Conservation (phyloP, 345 rosid genomes). For the Brassica nigra region DNA sequence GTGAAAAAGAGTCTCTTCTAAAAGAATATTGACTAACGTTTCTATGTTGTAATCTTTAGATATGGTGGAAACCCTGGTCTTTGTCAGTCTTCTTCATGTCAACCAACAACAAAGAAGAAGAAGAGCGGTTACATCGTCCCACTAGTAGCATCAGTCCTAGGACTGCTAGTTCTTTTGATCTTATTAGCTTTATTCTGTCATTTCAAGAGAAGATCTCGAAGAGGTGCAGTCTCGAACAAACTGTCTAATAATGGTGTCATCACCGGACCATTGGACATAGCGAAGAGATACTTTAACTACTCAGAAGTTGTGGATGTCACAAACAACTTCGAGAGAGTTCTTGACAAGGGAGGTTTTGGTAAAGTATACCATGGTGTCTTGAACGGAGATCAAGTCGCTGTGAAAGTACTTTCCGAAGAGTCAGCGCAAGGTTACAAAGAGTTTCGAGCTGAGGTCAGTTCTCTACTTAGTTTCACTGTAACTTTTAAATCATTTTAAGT, state of each 20-base stretch:
- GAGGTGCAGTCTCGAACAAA: not conserved
- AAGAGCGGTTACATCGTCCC: slow-evolving; percentile 4
- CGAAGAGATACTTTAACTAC: not conserved
- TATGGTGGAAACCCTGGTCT: slow-evolving; percentile 10
- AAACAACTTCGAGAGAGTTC: slow-evolving; percentile 30
- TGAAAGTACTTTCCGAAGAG: slow-evolving; percentile 45
- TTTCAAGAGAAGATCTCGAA: not conserved
- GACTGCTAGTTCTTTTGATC: not conserved
- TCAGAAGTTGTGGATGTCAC: slow-evolving; percentile 16
- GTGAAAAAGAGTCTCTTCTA: not conserved
- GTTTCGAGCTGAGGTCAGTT: slow-evolving; percentile 48
- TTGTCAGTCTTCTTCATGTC: slow-evolving; percentile 25
- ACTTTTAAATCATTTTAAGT: not conserved
- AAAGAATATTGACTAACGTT: not conserved
- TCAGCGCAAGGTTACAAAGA: slow-evolving; percentile 44
- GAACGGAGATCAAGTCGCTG: slow-evolving; percentile 47
- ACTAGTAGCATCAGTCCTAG: slow-evolving; percentile 1
- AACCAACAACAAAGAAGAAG: slow-evolving; percentile 10
- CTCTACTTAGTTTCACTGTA: not conserved
- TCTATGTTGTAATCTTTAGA: not conserved
- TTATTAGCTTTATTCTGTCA: not conserved
- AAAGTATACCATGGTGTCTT: slow-evolving; percentile 44
- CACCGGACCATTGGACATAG: slow-evolving; percentile 6
- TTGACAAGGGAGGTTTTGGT: slow-evolving; percentile 49
- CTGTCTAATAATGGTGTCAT: not conserved